Evolutionary conservation across 2,329 filamentous ascomycete species (phyloP).

Genomic region (Pseudocercospora ulei): DNA sequence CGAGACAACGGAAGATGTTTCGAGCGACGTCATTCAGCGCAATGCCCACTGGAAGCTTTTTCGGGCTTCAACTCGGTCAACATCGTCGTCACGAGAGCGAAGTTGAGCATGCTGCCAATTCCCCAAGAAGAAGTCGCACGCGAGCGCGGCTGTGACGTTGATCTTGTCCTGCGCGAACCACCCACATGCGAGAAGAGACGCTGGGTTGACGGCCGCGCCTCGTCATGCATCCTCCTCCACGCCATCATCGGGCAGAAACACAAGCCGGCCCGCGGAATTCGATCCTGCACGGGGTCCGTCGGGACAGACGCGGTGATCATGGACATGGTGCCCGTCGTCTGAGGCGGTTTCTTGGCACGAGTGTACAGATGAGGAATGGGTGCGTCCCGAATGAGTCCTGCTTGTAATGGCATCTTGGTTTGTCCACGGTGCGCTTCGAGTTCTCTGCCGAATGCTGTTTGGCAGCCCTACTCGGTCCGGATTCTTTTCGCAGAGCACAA

Average conservation of each 20-base stretch:
- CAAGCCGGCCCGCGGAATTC: slow-evolving; percentile 49
- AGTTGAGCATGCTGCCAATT: slow-evolving; percentile 69
- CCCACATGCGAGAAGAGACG: slow-evolving; percentile 63
- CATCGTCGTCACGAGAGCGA: slow-evolving; percentile 65
- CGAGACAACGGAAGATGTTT: slow-evolving; percentile 67
- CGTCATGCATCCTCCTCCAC: slow-evolving; percentile 77
- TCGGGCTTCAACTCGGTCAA: slow-evolving; percentile 73
- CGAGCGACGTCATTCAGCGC: slow-evolving; percentile 73
- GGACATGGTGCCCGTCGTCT: slow-evolving; percentile 22
- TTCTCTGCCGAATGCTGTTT: slow-evolving; percentile 15
- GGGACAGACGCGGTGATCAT: slow-evolving; percentile 29
- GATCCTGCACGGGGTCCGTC: slow-evolving; percentile 23
- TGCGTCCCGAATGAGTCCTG: slow-evolving; percentile 12
- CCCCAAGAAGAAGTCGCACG: slow-evolving; percentile 50
- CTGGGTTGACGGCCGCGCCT: slow-evolving; percentile 59
- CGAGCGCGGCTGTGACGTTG: slow-evolving; percentile 29
- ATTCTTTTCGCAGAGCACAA: background rate
- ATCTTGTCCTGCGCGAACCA: slow-evolving; percentile 59
- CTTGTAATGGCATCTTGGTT: slow-evolving; percentile 18
- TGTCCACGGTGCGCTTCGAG: slow-evolving; percentile 17
- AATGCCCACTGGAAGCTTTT: slow-evolving; percentile 59
- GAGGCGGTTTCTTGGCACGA: slow-evolving; percentile 24
- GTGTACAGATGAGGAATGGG: slow-evolving; percentile 12
- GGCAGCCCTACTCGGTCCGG: slow-evolving; percentile 12
- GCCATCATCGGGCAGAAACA: slow-evolving; percentile 67